Conservation (phyloP, 257 asterid genomes). For the Perilla frutescens region DNA sequence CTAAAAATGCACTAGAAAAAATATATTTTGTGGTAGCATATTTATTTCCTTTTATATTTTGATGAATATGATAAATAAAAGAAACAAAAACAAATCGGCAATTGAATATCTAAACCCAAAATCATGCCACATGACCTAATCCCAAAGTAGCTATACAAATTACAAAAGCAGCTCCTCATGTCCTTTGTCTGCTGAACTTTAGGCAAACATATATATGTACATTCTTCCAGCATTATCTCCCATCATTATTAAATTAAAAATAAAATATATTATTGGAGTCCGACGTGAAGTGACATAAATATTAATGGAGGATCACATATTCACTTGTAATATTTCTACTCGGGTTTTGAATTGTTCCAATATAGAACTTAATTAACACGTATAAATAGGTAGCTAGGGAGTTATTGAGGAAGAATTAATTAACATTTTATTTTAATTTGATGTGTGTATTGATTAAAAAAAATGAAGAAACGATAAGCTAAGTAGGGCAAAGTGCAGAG, state of each 20-base stretch:
- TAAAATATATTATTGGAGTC: not conserved
- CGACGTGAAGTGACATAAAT: not conserved
- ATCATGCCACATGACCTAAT: conserved; percentile 16
- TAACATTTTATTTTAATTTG: no score
- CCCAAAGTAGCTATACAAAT: not conserved
- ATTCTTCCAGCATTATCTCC: conserved; percentile 35
- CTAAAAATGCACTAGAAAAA: not conserved
- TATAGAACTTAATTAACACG: no score
- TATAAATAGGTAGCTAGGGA: no score
- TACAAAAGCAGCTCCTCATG: conserved; percentile 11
- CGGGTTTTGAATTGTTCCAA: no score
- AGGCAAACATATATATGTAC: conserved; percentile 25
- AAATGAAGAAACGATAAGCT: conserved; percentile 1
- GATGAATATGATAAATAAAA: no score
- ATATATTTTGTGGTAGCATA: no score
- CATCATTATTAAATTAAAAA: conserved; percentile 17
- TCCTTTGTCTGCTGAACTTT: conserved; percentile 22
- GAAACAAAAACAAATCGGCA: not conserved
- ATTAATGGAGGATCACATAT: not conserved
- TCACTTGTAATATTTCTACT: no score
- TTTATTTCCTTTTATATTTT: no score
- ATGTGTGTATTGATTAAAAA: no score
- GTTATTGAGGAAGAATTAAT: no score
- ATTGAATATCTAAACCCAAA: not conserved
- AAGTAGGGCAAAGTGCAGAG: not conserved